Percentiles rank a stretch among this genome's conserved stretches.
Evolutionary conservation across 2,329 filamentous ascomycete genomes (phyloP).

Genomic region (Teratosphaeria gauchensis): DNA sequence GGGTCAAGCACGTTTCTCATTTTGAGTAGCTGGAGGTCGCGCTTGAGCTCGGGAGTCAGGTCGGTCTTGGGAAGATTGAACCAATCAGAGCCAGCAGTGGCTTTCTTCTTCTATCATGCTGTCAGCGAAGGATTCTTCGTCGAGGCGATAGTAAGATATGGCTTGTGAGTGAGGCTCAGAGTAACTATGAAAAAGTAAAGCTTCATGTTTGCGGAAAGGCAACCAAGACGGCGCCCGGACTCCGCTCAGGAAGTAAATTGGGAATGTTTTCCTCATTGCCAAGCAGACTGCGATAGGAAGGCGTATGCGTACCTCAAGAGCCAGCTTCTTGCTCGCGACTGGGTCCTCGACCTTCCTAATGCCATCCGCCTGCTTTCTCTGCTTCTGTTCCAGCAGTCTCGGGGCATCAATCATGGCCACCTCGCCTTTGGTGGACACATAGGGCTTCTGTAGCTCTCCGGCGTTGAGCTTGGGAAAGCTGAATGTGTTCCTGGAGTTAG

Average conservation of each 20-base stretch:
- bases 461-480: slow-evolving; percentile 44
- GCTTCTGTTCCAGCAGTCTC: slow-evolving; percentile 39
- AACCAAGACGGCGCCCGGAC: slow-evolving; percentile 68
- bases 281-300: slow-evolving; percentile 16
- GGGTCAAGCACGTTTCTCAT: slow-evolving; percentile 85
- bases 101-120: slow-evolving; percentile 43
- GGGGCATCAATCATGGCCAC: slow-evolving; percentile 45
- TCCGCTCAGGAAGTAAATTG: slow-evolving; percentile 63
- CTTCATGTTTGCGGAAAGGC: slow-evolving; percentile 62
- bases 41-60: slow-evolving; percentile 73
- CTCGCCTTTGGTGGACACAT: slow-evolving; percentile 43
- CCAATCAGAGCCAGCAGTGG: slow-evolving; percentile 72
- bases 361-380: slow-evolving; percentile 33
- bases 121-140: slow-evolving; percentile 13
- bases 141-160: neutral
- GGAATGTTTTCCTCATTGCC: slow-evolving; percentile 68
- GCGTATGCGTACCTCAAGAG: slow-evolving; percentile 42
- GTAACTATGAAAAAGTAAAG: slow-evolving; percentile 61
- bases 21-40: slow-evolving; percentile 79
- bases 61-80: slow-evolving; percentile 79
- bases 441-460: slow-evolving; percentile 41
- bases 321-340: slow-evolving; percentile 35
- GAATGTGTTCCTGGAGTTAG: slow-evolving; percentile 18
- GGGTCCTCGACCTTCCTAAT: slow-evolving; percentile 46
- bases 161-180: slow-evolving; percentile 43